Percentiles rank a stretch among this genome's conserved stretches.
Conservation (phyloP, 1,284 basidiomycete species). For the Trametes hirsuta region DNA sequence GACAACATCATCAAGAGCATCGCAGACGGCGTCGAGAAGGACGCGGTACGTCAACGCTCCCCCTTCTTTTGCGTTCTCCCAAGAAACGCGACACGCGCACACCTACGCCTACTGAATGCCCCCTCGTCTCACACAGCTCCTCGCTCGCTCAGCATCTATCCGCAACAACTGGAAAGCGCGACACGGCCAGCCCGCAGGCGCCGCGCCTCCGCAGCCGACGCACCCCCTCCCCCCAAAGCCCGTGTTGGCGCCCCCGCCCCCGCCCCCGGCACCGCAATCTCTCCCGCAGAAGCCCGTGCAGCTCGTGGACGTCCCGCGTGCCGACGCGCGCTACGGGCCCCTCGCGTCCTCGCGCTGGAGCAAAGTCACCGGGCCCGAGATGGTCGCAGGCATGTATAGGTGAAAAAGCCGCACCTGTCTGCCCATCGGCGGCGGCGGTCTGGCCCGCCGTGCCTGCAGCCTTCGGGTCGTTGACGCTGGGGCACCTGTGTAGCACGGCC, state of each 20-base stretch:
- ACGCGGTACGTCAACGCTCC: constrained; percentile 57
- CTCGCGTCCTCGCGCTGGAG: constrained; percentile 67
- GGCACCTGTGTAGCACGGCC: too few species aligned
- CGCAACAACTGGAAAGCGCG: constrained; percentile 73
- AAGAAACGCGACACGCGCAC: neutral
- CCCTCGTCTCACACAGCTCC: constrained; percentile 47
- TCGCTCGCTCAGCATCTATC: constrained; percentile 60
- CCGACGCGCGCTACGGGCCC: constrained; percentile 63
- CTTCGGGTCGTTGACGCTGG: too few species aligned
- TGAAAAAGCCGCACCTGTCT: constrained; percentile 35
- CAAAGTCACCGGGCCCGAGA: constrained; percentile 67
- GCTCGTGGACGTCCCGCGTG: constrained; percentile 25
- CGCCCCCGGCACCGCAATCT: constrained; percentile 5
- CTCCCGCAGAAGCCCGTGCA: constrained; percentile 24
- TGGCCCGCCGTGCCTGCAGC: too few species aligned
- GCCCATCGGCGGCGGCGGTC: neutral
- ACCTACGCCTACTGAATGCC: neutral
- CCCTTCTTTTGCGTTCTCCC: neutral
- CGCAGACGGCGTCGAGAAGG: constrained; percentile 88
- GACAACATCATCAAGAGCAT: constrained; percentile 88
- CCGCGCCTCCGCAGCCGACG: constrained; percentile 20
- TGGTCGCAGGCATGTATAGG: constrained; percentile 66
- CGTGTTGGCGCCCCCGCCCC: constrained; percentile 3
- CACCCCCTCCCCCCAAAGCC: constrained; percentile 26
- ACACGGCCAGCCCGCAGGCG: constrained; percentile 40